These are phyloP conservation scores for Taphrina sp. DNA, from an alignment of 1,139 yeast species.

Conservation along the genomic window DNA sequence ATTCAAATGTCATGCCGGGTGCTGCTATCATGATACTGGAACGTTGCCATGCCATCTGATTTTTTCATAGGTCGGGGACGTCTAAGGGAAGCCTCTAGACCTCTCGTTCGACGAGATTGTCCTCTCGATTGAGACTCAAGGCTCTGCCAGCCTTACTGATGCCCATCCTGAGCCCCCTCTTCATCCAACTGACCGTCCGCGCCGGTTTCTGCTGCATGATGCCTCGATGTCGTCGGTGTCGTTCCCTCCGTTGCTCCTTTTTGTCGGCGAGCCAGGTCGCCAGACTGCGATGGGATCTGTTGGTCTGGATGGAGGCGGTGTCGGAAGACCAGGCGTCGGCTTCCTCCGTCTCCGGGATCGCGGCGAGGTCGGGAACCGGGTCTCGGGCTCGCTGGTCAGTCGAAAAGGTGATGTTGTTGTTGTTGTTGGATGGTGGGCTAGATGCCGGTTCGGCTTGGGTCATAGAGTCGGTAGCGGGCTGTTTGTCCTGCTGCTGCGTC, in stretches of 20 bases:
- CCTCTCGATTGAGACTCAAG: slow-evolving; percentile 24
- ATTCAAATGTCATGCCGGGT: too few species aligned
- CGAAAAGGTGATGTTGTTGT: slow-evolving; percentile 2
- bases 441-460: too few species aligned
- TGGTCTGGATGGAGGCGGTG: background rate
- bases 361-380: background rate
- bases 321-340: slow-evolving; percentile 2
- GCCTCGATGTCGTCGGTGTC: slow-evolving; percentile 30
- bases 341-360: background rate
- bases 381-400: background rate
- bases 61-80: too few species aligned
- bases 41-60: too few species aligned
- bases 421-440: background rate
- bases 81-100: too few species aligned
- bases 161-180: slow-evolving; percentile 17
- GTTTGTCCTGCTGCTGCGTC: background rate
- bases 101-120: slow-evolving; percentile 26
- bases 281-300: slow-evolving; percentile 3
- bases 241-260: slow-evolving; percentile 18
- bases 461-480: background rate
- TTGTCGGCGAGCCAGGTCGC: slow-evolving; percentile 22
- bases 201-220: slow-evolving; percentile 30
- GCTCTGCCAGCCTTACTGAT: slow-evolving; percentile 24
- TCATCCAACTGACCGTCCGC: slow-evolving; percentile 26
- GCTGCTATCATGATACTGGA: too few species aligned